Evolutionary conservation across 306 rosid genomes (phyloP).

Genomic region (Quillaja saponaria): DNA sequence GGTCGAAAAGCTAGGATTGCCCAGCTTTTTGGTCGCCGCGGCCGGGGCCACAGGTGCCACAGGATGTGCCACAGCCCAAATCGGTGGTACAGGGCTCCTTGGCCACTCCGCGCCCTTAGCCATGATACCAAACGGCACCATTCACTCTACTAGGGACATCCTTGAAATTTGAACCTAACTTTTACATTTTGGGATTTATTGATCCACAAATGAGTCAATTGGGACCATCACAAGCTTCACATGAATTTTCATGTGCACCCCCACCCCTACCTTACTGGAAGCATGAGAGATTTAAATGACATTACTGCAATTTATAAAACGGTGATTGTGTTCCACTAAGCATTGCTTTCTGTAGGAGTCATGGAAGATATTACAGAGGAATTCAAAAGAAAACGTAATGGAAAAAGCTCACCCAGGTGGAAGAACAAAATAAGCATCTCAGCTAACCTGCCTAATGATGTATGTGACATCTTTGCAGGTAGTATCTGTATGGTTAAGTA

Average conservation of each 20-base stretch:
- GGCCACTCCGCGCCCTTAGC: no score
- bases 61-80: no score
- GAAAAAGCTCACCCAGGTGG: conserved; percentile 16
- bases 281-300: conserved; percentile 25
- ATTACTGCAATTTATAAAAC: neutral
- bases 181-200: conserved; percentile 5
- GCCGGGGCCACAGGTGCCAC: no score
- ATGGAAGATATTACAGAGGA: conserved; percentile 23
- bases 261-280: neutral
- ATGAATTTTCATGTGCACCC: conserved; percentile 13
- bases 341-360: conserved; percentile 18
- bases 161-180: no score
- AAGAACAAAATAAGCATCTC: conserved; percentile 36
- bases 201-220: conserved; percentile 8
- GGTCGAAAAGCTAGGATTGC: no score
- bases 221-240: conserved; percentile 23
- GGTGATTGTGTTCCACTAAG: no score
- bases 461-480: conserved; percentile 35
- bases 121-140: no score
- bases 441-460: conserved; percentile 47
- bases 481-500: conserved; percentile 38
- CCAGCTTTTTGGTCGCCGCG: no score
- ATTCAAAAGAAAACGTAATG: neutral
- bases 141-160: no score
- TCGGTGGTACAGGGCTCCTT: no score